These are phyloP conservation scores for Alternaria metachromatica DNA, from an alignment of 2,329 filamentous ascomycete species.

Conservation along the genomic window DNA sequence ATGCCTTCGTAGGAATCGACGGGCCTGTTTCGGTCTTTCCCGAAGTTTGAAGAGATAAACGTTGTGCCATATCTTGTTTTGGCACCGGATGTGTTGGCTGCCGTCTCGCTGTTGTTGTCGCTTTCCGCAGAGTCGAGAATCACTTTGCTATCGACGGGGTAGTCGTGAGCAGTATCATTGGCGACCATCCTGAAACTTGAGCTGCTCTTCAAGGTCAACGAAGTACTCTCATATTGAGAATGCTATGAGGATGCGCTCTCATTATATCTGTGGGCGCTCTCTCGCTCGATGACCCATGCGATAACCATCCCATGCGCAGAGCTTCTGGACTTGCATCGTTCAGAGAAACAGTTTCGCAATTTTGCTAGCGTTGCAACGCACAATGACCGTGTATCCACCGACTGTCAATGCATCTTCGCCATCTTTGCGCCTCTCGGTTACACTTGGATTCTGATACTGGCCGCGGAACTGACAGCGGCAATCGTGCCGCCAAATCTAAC, in stretches of 20 bases:
- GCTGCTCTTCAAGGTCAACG: conserved; percentile 7
- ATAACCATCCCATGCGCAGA: background rate
- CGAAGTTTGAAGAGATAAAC: conserved; percentile 47
- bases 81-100: conserved; percentile 11
- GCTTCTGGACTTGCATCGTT: background rate
- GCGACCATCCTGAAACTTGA: conserved; percentile 1
- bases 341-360: background rate
- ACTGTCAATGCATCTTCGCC: background rate
- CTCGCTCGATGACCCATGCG: background rate
- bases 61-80: conserved; percentile 34
- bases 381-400: background rate
- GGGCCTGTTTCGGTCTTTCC: conserved; percentile 54
- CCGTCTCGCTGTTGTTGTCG: conserved; percentile 26
- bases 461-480: background rate
- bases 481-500: background rate
- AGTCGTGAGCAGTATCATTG: conserved; percentile 1
- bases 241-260: background rate
- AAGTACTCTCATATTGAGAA: conserved; percentile 1
- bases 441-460: background rate
- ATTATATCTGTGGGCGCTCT: conserved; percentile 10
- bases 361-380: conserved; percentile 3
- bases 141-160: conserved; percentile 25
- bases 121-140: conserved; percentile 26
- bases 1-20: conserved; percentile 65
- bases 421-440: background rate